Evolutionary conservation across 1,284 basidiomycete species (phyloP), one percentile per base, ranked within the genome.

Genomic region (Flammula alnicola): DNA sequence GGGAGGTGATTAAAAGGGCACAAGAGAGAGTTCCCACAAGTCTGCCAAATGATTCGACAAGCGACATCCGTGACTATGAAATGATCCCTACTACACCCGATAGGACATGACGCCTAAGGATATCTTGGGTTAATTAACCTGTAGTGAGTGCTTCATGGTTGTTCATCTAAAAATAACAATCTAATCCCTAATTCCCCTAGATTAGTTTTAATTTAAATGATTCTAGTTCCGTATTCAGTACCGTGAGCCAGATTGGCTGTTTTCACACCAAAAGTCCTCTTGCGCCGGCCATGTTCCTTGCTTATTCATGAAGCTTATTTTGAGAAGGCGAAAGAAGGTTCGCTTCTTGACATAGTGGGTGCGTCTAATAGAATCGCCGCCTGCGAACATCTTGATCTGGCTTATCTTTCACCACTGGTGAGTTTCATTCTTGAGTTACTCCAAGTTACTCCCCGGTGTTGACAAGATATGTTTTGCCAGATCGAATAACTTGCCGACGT

Each of bases 1-100:
- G 95, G 95, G 94, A 97, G 72, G 80, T 86, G 9, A 83, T 93
- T 44, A 90, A 83, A 67, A 77, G 68, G 60, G 55, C 62, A 32
- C 62, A 60, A 27, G 68, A 70, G 41, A 62, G 55, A 46, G 49
- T 58, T 51, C 53, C 58, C 44, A 64, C 62, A 49, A 51, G 19
- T 23, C 61, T 50, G 29, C 57, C 57, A 32, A 62, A 66, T 51
- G 61, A 58, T 26, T 47, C 49, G 35, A 55, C 46, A 19, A 56
- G 56, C 12, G 59, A 59, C 17, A 59, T 58, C 31, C 37, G 36
- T 33, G 62, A 65, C 19, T 72, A 67, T 54, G 69, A 72, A 49
- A 63, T 71, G 62, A 49, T 66, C 49, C 52, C 63, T 55, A 55
- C 59, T 41, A 58, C 55, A 41, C 53, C 50, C 59, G 63, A 61